A percentile compares a stretch with the other conserved stretches of the same genome.
These are phyloP conservation scores for Schizophyllum commune DNA, from an alignment of 1,284 basidiomycete genomes.

Conservation along the genomic window DNA sequence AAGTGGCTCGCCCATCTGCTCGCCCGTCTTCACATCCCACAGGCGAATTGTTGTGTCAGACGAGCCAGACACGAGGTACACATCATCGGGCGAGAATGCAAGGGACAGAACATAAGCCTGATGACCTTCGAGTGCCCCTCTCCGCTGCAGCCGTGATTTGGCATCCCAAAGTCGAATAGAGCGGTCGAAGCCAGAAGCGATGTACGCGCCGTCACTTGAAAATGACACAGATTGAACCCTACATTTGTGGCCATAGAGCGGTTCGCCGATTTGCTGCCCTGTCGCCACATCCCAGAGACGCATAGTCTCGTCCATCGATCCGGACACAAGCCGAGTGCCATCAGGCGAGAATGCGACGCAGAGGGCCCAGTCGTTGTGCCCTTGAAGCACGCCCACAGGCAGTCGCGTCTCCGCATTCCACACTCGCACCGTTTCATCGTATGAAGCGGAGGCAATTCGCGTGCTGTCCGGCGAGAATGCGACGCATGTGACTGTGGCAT, in stretches of 20 bases:
- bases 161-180: no score
- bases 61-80: no score
- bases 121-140: no score
- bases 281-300: constrained; percentile 3
- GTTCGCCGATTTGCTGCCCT: no score
- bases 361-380: background rate
- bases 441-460: constrained; percentile 2
- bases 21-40: no score
- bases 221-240: background rate
- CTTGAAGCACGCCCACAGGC: background rate
- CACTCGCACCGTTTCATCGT: constrained; percentile 1
- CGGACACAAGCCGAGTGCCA: constrained; percentile 5
- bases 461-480: constrained; percentile 10
- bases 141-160: no score
- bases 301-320: constrained; percentile 1
- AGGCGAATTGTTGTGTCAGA: no score
- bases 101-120: no score
- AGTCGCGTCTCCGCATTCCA: background rate
- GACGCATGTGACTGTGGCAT: constrained; percentile 1
- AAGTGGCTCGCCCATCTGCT: no score
- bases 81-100: background rate
- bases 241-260: no score
- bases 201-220: background rate
- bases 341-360: constrained; percentile 5
- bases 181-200: background rate